Evolutionary conservation across 805 yeast species (phyloP), one percentile per base, ranked within the genome.

Genomic region (Vanderwaltozyma verrucispora): DNA sequence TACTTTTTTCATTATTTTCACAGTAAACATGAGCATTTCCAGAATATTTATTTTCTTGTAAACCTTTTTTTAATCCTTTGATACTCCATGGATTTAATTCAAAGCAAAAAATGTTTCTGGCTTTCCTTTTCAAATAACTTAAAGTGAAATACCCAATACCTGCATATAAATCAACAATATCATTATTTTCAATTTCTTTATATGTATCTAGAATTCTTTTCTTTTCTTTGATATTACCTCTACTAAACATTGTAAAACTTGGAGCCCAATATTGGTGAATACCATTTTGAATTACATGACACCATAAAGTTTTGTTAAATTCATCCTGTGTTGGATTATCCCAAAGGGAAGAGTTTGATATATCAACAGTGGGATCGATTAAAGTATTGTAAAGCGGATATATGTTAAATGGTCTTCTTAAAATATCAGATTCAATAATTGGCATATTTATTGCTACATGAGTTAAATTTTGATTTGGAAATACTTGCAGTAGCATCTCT

Each of bases 111-210:
- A 83, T 59, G 14, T 60, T 53, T 7, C 59, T 49, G 2, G 86
- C 84, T 1, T 69, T 68, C 21, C 67, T 62, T 33, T 63, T 64
- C 32, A 81, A 61, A 50, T 86, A 85, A 32, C 83, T 68, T 19
- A 86, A 60, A 6, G 87, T 72, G 54, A 85, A 85, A 56, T 85
- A 85, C 3, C 95, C 95, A 34, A 85, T 86, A 0, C 95, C 95
- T 23, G 82, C 77, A 54, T 85, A 85, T 30, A 86, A 49, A 51
- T 85, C 95, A 3, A 81, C 64, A 0, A 80, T 74, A 17, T 64
- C 67, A 0, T 65, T 62, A 11, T 56, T 64, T 9, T 47, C 36
- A 1, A 77, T 54, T 21, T 62, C 50, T 1, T 38, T 31, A 37
- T 63, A 73, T 0, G 55, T 54, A 15, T 65, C 64, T 29, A 83